phyloP scores from a whole-genome alignment of 306 rosid species.

The Lablab purpureus region DNA sequence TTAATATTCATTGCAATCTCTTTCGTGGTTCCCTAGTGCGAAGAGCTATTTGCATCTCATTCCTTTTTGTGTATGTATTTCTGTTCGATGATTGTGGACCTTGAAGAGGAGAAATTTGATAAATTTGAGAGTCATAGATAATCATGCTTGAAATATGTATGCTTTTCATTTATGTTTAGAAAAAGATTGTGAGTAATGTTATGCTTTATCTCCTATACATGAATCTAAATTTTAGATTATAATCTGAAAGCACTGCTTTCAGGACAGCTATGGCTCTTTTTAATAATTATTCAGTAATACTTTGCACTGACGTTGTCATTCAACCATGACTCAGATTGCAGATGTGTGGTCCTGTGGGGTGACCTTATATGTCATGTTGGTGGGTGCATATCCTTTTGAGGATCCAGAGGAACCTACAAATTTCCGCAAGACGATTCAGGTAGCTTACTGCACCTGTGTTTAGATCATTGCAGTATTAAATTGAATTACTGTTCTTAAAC shows the following conservation, averaged over 20 bases:
- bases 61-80: not conserved
- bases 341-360: slow-evolving; percentile 99
- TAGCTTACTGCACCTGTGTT: slow-evolving; percentile 43
- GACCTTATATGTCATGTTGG: slow-evolving; percentile 97
- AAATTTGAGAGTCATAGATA: not conserved
- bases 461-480: not conserved
- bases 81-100: not conserved
- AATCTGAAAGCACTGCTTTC: not conserved
- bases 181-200: not conserved
- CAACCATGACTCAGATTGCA: slow-evolving; percentile 69
- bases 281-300: not conserved
- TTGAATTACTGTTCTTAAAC: slow-evolving; percentile 38
- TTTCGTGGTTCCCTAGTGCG: not conserved
- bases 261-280: slow-evolving; percentile 21
- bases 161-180: not conserved
- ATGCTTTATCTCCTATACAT: not conserved
- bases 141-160: not conserved
- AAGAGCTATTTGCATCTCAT: not conserved
- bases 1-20: slow-evolving; percentile 12
- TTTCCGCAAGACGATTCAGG: slow-evolving; percentile 93
- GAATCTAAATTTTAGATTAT: not conserved
- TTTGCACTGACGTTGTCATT: slow-evolving; percentile 22
- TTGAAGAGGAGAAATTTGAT: slow-evolving; percentile 1
- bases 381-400: slow-evolving; percentile 96
- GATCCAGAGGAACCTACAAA: slow-evolving; percentile 94